Evolutionary conservation across 2,329 filamentous ascomycete species (phyloP), one percentile per base, ranked within the genome.

Genomic region (Sporothrix mexicana): DNA sequence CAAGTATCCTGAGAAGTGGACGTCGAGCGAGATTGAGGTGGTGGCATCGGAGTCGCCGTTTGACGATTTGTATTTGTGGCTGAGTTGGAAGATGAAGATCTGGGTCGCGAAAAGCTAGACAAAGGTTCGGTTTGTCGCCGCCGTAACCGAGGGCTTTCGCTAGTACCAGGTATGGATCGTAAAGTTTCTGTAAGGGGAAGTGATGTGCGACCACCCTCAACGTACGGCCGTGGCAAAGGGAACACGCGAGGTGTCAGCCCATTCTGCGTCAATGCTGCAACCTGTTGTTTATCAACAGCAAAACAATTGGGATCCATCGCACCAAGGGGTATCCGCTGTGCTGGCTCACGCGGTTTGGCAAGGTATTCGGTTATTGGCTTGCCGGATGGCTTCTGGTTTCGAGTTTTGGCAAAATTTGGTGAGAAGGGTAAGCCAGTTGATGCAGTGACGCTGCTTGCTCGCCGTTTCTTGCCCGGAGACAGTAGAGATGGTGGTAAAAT

Each of bases 291-390:
- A 73, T 90, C 85, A 13, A 88, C 82, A 15, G 84, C 81, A 76
- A 90, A 90, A 77, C 87, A 89, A 74, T 90, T 90, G 53, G 86
- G 82, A 69, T 90, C 87, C 88, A 90, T 90, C 77, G 88, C 87
- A n/a, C 85, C 88, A 77, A 90, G 85, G 0, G 88, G 86, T 73
- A 89, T 85, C 2, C 88, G 85, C 17, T 73, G 69, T 1, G 74
- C 45, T 5, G 75, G 73, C 47, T 80, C 79, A 71, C 83, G 80
- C 25, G 82, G 81, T 72, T 85, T 85, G 79, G 84, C 85, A 79
- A 89, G 88, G 77, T 87, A 89, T 3, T 85, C 83, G 51, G 83
- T 84, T 73, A 89, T 89, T 1, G 87, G 85, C 75, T 88, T 89
- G 13, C 76, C 79, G 3, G 79, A 78, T 66, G 72, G 78, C 72